These are phyloP conservation scores for Russula griseocarnosa DNA, from an alignment of 768 basidiomycete species.

Conservation along the genomic window DNA sequence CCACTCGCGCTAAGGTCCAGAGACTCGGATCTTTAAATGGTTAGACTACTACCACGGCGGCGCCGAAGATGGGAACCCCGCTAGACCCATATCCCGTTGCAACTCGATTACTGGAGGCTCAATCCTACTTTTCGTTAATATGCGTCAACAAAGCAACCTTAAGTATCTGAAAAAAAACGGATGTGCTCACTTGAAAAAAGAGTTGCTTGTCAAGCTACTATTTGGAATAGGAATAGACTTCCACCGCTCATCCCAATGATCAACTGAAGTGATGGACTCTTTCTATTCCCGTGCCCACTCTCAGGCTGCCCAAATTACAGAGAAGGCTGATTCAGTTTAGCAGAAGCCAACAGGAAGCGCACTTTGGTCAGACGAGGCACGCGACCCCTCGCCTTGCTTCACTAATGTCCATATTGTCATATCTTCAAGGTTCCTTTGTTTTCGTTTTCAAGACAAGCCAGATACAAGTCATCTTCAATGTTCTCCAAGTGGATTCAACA, in stretches of 20 bases:
- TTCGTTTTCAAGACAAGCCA: neutral
- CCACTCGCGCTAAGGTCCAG: neutral
- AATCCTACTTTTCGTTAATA: slow-evolving; percentile 28
- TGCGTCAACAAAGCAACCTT: slow-evolving; percentile 23
- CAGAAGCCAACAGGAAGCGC: neutral
- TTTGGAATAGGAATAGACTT: slow-evolving; percentile 7
- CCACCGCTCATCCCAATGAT: neutral
- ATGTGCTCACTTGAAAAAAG: slow-evolving; percentile 3
- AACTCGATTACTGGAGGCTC: slow-evolving; percentile 44
- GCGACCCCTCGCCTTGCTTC: too few relatives aligned
- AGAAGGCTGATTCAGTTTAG: slow-evolving; percentile 8
- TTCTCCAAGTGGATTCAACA: too few relatives aligned
- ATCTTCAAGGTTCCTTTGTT: neutral
- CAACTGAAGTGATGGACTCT: slow-evolving; percentile 14
- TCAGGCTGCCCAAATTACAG: neutral
- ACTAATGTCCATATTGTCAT: too few relatives aligned
- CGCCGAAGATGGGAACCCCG: slow-evolving; percentile 5
- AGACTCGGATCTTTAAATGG: neutral
- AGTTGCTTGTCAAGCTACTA: neutral
- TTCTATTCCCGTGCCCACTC: slow-evolving; percentile 11
- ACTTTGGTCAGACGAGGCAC: slow-evolving; percentile 9
- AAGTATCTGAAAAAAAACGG: slow-evolving; percentile 6
- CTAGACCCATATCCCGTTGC: slow-evolving; percentile 50
- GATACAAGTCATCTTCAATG: too few relatives aligned
- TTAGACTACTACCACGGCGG: neutral